These are phyloP conservation scores for Euphorbia tirucalli DNA, from an alignment of 345 rosid genomes.

Conservation along the genomic window DNA sequence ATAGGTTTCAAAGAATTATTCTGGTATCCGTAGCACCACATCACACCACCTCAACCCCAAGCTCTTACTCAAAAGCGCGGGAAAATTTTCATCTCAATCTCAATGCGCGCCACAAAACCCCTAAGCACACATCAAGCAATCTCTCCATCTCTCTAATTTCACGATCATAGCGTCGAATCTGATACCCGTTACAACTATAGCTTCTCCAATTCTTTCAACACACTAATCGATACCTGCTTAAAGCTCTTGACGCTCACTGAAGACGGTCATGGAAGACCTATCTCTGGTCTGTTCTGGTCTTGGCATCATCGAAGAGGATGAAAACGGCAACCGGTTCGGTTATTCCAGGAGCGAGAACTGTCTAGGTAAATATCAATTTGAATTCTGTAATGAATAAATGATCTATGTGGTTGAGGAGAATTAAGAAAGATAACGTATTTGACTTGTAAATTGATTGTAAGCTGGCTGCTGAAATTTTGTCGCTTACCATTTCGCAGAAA, in stretches of 20 bases:
- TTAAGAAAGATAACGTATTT: neutral
- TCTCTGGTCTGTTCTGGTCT: slow-evolving; percentile 70
- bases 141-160: neutral
- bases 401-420: neutral
- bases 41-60: neutral
- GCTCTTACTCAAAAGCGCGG: slow-evolving; percentile 31
- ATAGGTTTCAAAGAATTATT: neutral
- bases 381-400: neutral
- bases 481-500: slow-evolving; percentile 34
- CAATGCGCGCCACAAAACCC: slow-evolving; percentile 30
- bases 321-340: slow-evolving; percentile 44
- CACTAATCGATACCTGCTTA: too few relatives aligned
- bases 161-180: neutral
- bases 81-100: slow-evolving; percentile 22
- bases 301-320: slow-evolving; percentile 55
- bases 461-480: neutral
- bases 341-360: slow-evolving; percentile 61
- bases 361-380: slow-evolving; percentile 37
- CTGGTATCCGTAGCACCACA: neutral
- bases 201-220: neutral
- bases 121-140: neutral
- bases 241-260: neutral
- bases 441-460: neutral
- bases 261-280: slow-evolving; percentile 58
- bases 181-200: neutral